phyloP scores from a whole-genome alignment of 2,329 filamentous ascomycete species.

The Exophiala spinifera region DNA sequence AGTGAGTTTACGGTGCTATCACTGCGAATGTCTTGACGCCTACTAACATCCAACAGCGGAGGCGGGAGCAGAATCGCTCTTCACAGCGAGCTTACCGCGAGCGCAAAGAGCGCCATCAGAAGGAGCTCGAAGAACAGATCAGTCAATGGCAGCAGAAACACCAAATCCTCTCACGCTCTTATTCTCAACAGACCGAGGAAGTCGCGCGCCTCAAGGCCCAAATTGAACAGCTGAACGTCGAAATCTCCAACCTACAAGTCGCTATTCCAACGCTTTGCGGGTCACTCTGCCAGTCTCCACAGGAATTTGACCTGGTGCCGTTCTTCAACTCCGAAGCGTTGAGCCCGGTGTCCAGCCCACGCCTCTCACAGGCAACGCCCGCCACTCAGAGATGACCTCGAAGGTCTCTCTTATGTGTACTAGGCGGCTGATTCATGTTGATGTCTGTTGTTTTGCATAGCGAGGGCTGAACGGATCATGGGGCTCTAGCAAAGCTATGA shows the following conservation, averaged over 20 bases:
- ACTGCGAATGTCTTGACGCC: neutral
- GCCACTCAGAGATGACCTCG: neutral
- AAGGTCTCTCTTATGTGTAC: neutral
- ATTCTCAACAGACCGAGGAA: constrained; percentile 25
- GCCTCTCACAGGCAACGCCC: constrained; percentile 2
- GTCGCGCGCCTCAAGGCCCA: constrained; percentile 23
- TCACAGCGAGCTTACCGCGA: constrained; percentile 88
- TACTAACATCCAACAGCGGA: constrained; percentile 10
- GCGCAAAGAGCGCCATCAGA: constrained; percentile 90
- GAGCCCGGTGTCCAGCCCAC: constrained; percentile 17
- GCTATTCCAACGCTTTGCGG: constrained; percentile 19
- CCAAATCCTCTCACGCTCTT: constrained; percentile 20
- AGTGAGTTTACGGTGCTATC: constrained; percentile 8
- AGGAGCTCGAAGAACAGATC: constrained; percentile 70
- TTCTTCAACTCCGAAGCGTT: constrained; percentile 18
- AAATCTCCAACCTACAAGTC: constrained; percentile 24
- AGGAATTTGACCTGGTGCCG: constrained; percentile 26
- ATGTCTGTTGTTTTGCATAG: constrained; percentile 12
- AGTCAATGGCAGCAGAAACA: constrained; percentile 27
- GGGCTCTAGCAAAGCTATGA: neutral
- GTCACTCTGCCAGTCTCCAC: constrained; percentile 20
- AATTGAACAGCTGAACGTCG: constrained; percentile 24
- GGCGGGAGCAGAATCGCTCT: constrained; percentile 28
- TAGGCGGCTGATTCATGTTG: neutral
- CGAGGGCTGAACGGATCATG: constrained; percentile 5